Evolutionary conservation across 2,329 filamentous ascomycete genomes (phyloP).

Genomic region (Fusarium staphyleae): DNA sequence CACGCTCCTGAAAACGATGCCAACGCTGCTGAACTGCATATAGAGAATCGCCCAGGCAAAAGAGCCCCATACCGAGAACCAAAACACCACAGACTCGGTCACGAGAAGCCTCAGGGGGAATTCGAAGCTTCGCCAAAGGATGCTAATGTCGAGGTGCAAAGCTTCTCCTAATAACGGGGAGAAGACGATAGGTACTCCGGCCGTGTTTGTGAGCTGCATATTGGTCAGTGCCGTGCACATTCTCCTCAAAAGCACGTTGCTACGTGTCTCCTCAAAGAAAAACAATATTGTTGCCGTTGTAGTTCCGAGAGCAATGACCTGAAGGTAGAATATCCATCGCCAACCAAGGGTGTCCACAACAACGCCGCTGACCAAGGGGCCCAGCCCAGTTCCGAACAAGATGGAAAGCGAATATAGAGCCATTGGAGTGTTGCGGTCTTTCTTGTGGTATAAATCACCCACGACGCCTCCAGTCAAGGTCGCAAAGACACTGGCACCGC

Average conservation of each 20-base stretch:
- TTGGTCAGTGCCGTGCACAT: constrained; percentile 66
- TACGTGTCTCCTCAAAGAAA: constrained; percentile 72
- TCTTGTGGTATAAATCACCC: constrained; percentile 68
- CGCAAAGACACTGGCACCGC: constrained; percentile 60
- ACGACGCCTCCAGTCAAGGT: constrained; percentile 69
- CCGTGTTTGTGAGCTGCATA: constrained; percentile 38
- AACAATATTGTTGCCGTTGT: constrained; percentile 64
- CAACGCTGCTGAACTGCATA: constrained; percentile 63
- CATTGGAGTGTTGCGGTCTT: constrained; percentile 73
- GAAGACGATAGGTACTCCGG: constrained; percentile 2
- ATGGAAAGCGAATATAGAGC: constrained; percentile 68
- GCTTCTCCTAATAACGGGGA: constrained; percentile 12
- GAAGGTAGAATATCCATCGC: constrained; percentile 74
- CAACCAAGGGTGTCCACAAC: constrained; percentile 65
- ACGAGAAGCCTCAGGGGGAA: constrained; percentile 55
- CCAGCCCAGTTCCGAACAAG: constrained; percentile 68
- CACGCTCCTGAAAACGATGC: constrained; percentile 68
- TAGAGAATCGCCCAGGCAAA: constrained; percentile 77
- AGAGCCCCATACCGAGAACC: constrained; percentile 73
- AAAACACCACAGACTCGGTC: constrained; percentile 68
- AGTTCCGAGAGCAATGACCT: constrained; percentile 64
- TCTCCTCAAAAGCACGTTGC: constrained; percentile 67
- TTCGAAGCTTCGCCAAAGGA: constrained; percentile 41
- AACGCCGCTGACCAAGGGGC: constrained; percentile 65
- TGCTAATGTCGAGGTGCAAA: constrained; percentile 28